phyloP scores from a whole-genome alignment of 345 rosid genomes.

The Lumnitzera littorea region DNA sequence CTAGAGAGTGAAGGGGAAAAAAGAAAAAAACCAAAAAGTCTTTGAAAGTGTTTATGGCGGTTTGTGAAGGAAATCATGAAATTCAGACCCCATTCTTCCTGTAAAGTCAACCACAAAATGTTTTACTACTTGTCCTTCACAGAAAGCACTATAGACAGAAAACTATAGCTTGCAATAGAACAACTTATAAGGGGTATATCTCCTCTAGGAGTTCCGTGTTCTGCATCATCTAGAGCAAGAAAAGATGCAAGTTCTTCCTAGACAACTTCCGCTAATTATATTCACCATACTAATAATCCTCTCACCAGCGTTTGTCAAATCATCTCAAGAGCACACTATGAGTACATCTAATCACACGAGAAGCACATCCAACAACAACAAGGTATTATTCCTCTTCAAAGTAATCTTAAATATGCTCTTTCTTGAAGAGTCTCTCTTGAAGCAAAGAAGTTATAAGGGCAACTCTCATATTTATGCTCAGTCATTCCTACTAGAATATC shows the following conservation, averaged over 20 bases:
- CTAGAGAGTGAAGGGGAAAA: not conserved
- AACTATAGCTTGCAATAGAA: too few species aligned
- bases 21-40: not conserved
- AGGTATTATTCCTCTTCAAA: constrained; percentile 13
- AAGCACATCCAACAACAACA: constrained; percentile 7
- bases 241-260: constrained; percentile 25
- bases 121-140: not conserved
- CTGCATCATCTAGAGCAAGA: not conserved
- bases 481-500: too few species aligned
- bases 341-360: constrained; percentile 6
- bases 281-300: constrained; percentile 9
- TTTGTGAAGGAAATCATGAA: constrained; percentile 2
- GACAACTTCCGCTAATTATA: constrained; percentile 9
- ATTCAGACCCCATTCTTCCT: not conserved
- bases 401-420: too few species aligned
- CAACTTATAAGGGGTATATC: too few species aligned
- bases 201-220: not conserved
- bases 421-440: too few species aligned
- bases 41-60: not conserved
- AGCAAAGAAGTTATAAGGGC: too few species aligned
- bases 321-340: constrained; percentile 11
- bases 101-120: not conserved
- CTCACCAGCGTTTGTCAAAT: constrained; percentile 23
- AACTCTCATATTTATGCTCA: too few species aligned
- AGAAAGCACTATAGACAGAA: too few species aligned